Evolutionary conservation across 2,329 filamentous ascomycete genomes (phyloP).

Genomic region (Paecilomyces formosus): DNA sequence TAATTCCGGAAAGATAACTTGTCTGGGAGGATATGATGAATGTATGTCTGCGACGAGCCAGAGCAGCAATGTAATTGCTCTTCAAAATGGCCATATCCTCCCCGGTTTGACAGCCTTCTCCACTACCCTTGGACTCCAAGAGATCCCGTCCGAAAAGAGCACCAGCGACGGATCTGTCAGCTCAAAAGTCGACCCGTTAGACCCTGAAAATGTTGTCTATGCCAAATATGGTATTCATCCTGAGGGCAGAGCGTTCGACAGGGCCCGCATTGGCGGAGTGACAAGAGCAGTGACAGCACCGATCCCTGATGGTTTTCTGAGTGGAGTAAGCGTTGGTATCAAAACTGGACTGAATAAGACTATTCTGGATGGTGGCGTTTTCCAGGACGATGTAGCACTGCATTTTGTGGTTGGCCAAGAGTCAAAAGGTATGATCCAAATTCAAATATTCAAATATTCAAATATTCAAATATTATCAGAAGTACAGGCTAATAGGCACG

Average conservation of each 20-base stretch:
- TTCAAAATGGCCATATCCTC: slow-evolving; percentile 55
- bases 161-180: slow-evolving; percentile 47
- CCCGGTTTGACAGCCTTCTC: slow-evolving; percentile 55
- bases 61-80: slow-evolving; percentile 34
- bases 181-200: slow-evolving; percentile 44
- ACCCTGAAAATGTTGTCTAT: slow-evolving; percentile 9
- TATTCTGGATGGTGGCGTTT: slow-evolving; percentile 45
- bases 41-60: slow-evolving; percentile 35
- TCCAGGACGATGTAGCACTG: slow-evolving; percentile 45
- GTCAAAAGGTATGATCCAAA: slow-evolving; percentile 16
- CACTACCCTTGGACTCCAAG: slow-evolving; percentile 54
- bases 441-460: no score
- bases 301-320: slow-evolving; percentile 40
- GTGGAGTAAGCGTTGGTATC: slow-evolving; percentile 55
- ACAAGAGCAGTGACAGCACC: slow-evolving; percentile 54
- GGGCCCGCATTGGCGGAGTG: slow-evolving; percentile 49
- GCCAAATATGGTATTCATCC: slow-evolving; percentile 42
- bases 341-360: slow-evolving; percentile 42
- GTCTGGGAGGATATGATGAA: slow-evolving; percentile 46
- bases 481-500: background rate
- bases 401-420: slow-evolving; percentile 41
- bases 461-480: no score
- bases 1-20: slow-evolving; percentile 47
- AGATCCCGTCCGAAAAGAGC: slow-evolving; percentile 50
- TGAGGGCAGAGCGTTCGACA: slow-evolving; percentile 49